Percentiles rank a stretch among this genome's conserved stretches.
These are phyloP conservation scores for Cystobasidium pallidum DNA, from an alignment of 1,284 basidiomycete genomes.

Conservation along the genomic window DNA sequence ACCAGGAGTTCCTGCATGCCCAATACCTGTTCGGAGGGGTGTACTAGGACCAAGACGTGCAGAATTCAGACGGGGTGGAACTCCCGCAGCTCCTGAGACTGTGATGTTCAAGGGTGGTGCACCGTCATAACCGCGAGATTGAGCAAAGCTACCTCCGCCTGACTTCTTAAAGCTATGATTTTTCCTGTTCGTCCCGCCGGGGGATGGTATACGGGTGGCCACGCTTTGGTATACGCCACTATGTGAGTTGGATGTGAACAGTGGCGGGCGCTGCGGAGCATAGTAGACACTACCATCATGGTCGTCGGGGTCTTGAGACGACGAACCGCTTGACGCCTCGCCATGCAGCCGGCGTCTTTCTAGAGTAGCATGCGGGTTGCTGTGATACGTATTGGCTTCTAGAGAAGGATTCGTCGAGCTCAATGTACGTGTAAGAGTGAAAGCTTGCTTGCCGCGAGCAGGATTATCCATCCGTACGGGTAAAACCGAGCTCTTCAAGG, in stretches of 20 bases:
- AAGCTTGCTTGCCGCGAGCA: constrained; percentile 7
- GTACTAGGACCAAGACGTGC: background rate
- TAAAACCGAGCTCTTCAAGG: background rate
- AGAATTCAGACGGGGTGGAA: constrained; percentile 4
- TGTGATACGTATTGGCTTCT: background rate
- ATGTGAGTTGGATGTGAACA: constrained; percentile 11
- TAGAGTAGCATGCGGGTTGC: background rate
- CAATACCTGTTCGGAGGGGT: background rate
- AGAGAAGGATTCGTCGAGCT: background rate
- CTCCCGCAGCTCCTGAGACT: background rate
- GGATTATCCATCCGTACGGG: constrained; percentile 5
- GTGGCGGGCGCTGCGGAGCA: background rate
- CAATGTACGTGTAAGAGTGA: background rate
- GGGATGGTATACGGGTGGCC: background rate
- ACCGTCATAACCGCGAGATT: constrained; percentile 6
- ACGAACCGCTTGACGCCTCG: background rate
- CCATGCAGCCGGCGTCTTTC: constrained; percentile 1
- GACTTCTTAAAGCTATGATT: background rate
- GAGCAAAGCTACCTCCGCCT: constrained; percentile 21
- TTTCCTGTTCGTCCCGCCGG: background rate
- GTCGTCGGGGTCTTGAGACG: background rate
- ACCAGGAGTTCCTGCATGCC: background rate
- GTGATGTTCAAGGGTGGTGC: constrained; percentile 19
- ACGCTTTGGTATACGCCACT: background rate
- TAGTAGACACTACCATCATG: background rate